phyloP scores from a whole-genome alignment of 2,329 filamentous ascomycete species.

The Sporothrix dimorphospora region DNA sequence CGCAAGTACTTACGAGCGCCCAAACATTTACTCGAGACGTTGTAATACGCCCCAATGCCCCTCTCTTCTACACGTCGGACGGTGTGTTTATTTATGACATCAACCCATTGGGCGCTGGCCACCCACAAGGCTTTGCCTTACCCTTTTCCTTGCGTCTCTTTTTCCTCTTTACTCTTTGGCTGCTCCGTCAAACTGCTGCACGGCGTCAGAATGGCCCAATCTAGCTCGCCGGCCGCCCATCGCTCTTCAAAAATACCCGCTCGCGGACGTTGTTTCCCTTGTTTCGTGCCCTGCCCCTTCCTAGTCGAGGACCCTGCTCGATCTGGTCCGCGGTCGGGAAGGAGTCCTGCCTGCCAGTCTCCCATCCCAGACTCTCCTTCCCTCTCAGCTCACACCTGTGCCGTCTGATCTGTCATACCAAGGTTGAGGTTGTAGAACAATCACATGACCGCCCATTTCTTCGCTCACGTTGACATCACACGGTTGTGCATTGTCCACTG shows the following conservation, averaged over 20 bases:
- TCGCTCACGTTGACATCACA: not conserved
- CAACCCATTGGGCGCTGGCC: not conserved
- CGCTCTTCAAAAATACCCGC: conserved; percentile 8
- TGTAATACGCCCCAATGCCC: not conserved
- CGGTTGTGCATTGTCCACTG: not conserved
- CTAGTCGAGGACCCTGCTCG: not conserved
- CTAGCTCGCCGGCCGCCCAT: conserved; percentile 12
- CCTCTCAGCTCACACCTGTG: not conserved
- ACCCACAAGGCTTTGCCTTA: conserved; percentile 1
- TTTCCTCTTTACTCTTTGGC: not conserved
- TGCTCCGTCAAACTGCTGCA: not conserved
- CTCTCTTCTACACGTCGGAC: not conserved
- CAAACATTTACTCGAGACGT: not conserved
- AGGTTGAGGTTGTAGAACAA: not conserved
- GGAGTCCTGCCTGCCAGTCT: not conserved
- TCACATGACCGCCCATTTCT: not conserved
- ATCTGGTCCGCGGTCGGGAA: conserved; percentile 11
- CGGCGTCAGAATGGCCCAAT: conserved; percentile 6
- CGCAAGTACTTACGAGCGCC: not conserved
- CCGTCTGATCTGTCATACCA: not conserved
- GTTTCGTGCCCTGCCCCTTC: not conserved
- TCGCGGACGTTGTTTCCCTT: conserved; percentile 10
- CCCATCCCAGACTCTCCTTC: not conserved
- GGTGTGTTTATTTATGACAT: conserved; percentile 13
- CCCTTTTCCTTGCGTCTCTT: not conserved